Percentiles rank a stretch among this genome's conserved stretches.
These are phyloP conservation scores for Puccinellia tenuiflora DNA, from an alignment of 176 grass and related monocot species.

Conservation along the genomic window DNA sequence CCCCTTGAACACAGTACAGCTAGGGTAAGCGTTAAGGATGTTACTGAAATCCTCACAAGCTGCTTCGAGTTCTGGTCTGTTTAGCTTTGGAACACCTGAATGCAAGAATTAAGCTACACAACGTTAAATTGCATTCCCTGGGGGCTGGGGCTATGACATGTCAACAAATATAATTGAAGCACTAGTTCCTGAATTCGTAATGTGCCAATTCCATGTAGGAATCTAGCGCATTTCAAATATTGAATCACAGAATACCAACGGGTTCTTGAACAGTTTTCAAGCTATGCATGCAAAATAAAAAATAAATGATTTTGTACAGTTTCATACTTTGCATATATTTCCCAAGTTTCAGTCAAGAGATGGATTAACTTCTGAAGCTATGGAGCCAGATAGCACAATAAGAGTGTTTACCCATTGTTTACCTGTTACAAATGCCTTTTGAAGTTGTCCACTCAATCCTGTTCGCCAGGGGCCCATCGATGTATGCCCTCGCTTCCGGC, in stretches of 20 bases:
- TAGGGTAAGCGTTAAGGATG: slow-evolving; percentile 64
- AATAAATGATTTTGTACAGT: not conserved
- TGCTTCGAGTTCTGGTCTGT: slow-evolving; percentile 62
- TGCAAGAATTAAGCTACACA: slow-evolving; percentile 5
- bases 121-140: slow-evolving; percentile 6
- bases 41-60: slow-evolving; percentile 98
- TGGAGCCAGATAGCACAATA: not conserved
- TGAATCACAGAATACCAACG: not conserved
- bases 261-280: not conserved
- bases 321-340: not conserved
- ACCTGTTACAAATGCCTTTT: slow-evolving; percentile 89
- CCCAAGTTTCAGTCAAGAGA: not conserved
- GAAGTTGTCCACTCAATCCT: slow-evolving; percentile 65
- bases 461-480: slow-evolving; percentile 74
- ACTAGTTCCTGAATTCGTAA: not conserved
- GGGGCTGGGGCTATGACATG: not conserved
- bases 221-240: not conserved
- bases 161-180: slow-evolving; percentile 12
- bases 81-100: slow-evolving; percentile 72
- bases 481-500: slow-evolving; percentile 32
- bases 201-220: not conserved
- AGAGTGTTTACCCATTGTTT: slow-evolving; percentile 43
- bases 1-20: slow-evolving; percentile 81
- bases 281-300: not conserved
- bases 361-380: slow-evolving; percentile 13